Evolutionary conservation across 768 basidiomycete species (phyloP).

Genomic region (Clathrus columnatus): DNA sequence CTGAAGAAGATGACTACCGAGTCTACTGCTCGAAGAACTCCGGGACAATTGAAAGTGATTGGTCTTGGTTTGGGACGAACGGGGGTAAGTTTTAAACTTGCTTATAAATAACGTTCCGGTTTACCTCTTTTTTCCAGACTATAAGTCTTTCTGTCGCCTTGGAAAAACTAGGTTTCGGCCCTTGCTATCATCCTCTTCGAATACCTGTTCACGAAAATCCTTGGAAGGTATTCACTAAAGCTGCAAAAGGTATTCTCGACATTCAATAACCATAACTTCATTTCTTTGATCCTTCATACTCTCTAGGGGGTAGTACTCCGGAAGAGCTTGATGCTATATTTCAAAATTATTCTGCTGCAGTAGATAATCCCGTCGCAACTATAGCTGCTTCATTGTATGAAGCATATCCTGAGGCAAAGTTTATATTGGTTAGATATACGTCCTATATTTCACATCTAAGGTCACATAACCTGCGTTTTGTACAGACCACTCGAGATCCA

Average conservation of each 20-base stretch:
- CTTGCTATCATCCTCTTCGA: not conserved
- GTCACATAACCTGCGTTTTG: too few species aligned
- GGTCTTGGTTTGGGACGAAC: not conserved
- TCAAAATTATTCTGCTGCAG: not conserved
- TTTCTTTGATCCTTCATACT: not conserved
- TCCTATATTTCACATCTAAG: not conserved
- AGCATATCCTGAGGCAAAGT: too few species aligned
- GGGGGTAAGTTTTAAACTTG: not conserved
- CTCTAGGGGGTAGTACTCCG: not conserved
- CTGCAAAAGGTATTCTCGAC: not conserved
- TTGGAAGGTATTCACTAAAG: not conserved
- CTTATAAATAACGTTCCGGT: not conserved
- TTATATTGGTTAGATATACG: not conserved
- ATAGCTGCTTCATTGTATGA: not conserved
- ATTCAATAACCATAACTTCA: not conserved
- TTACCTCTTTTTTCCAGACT: not conserved
- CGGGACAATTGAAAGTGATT: not conserved
- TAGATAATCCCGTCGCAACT: not conserved
- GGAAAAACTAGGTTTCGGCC: not conserved
- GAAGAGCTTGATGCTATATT: not conserved
- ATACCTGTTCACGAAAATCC: not conserved
- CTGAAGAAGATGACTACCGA: too few species aligned
- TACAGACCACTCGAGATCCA: conserved; percentile 3
- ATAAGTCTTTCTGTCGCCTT: not conserved
- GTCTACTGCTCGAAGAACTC: too few species aligned